Base-by-base conservation (phyloP, 2,329 filamentous ascomycete genomes). In the Colletotrichum plurivorum region DNA sequence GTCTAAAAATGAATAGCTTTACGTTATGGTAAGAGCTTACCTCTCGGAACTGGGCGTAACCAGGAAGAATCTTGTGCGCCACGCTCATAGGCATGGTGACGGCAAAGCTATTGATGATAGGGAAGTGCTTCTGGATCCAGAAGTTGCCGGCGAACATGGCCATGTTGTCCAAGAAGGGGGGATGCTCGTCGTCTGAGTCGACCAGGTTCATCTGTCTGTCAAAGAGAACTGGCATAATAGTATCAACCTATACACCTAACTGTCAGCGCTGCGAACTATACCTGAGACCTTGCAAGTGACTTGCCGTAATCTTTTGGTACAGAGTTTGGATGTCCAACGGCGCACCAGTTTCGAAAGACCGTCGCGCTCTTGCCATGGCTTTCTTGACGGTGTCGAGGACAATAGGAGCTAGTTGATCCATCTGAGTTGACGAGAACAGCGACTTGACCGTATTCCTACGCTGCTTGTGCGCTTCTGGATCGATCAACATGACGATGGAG, bases 401-500 rank as follows among this genome's bases (percentile, higher is more conserved):
- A 25, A 52, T 16, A 4, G 57, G 57, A 5, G 57, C 57, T 20
- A 60, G 5, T 27, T 60, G 57, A 15, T 60, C 46, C 57, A 60
- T 60, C 48, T 60, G 57, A 8, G 49, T 60, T 4, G 57, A 45
- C 1, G 57, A 60, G 15, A 60, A 60, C 15, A 60, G 31, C 36
- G 61, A 58, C 27, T 63, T 56, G 31, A 63, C 53, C 2, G 61
- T 63, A 7, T 43, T 58, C 4, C 31, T 63, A 15, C 61, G 41
- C 12, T 63, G 51, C 18, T 58, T 63, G 12, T 63, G 61, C 6
- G 27, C 52, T 15, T 63, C 61, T 9, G 61, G 61, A 20, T 63
- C 61, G 39, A 63, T 63, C 52, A 63, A 31, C 61, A 63, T 63
- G 52, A 63, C 56, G 52, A 63, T 58, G 43, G 61, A 63, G 52